Percentiles rank a stretch among this genome's conserved stretches.
These are phyloP conservation scores for Cyberlindnera suaveolens DNA, from an alignment of 805 yeast genomes.

Conservation along the genomic window DNA sequence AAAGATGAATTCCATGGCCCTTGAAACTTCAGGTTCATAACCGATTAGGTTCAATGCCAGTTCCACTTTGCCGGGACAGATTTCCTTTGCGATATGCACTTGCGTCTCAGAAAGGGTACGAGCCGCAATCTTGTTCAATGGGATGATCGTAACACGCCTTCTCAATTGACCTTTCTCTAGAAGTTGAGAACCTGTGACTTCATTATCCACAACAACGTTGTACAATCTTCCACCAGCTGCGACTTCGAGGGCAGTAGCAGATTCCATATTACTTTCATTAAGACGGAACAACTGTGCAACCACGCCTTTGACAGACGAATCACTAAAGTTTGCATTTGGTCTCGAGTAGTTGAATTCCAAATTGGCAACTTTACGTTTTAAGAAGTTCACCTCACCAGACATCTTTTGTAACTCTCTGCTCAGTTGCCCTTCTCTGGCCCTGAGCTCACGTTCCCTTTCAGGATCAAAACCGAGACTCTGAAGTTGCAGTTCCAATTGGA, in stretches of 20 bases:
- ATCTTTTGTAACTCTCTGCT: conserved; percentile 39
- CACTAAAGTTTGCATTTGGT: conserved; percentile 58
- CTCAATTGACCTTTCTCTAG: conserved; percentile 72
- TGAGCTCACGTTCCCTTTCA: conserved; percentile 36
- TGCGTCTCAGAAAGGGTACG: conserved; percentile 44
- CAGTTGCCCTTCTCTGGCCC: conserved; percentile 37
- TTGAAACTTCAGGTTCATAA: conserved; percentile 60
- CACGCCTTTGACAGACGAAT: conserved; percentile 70
- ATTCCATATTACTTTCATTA: conserved; percentile 46
- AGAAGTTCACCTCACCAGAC: conserved; percentile 41
- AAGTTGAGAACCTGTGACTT: conserved; percentile 75
- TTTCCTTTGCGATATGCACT: conserved; percentile 59
- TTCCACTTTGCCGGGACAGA: conserved; percentile 82
- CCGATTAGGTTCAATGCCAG: conserved; percentile 80
- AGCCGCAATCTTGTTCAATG: conserved; percentile 78
- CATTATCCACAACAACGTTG: conserved; percentile 87
- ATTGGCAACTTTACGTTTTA: conserved; percentile 61
- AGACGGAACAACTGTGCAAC: conserved; percentile 80
- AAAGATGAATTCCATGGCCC: conserved; percentile 88
- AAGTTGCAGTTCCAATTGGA: conserved; percentile 36
- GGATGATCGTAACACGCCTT: conserved; percentile 85
- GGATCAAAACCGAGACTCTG: conserved; percentile 54
- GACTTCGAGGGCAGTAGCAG: conserved; percentile 81
- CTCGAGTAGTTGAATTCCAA: conserved; percentile 67
- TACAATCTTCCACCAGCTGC: conserved; percentile 91